A percentile compares a stretch with the other conserved stretches of the same genome.
These are phyloP conservation scores for Aspergillus sclerotiicarbonarius DNA, from an alignment of 495 filamentous ascomycete species.

Conservation along the genomic window DNA sequence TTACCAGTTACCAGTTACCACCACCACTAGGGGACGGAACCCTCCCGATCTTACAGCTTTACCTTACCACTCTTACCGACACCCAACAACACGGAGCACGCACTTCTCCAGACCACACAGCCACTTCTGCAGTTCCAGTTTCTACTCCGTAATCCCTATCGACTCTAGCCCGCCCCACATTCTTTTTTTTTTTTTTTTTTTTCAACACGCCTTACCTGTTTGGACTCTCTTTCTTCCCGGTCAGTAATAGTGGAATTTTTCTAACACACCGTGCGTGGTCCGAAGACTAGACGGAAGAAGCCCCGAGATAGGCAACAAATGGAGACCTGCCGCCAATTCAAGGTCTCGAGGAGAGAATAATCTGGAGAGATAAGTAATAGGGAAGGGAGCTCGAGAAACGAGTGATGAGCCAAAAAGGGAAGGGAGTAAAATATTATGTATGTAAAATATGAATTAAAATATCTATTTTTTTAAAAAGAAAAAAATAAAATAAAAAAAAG, in stretches of 20 bases:
- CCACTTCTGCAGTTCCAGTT: slow-evolving; percentile 26
- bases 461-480: neutral
- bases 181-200: slow-evolving; percentile 11
- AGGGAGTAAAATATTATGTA: neutral
- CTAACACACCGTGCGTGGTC: slow-evolving; percentile 16
- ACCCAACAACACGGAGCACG: slow-evolving; percentile 21
- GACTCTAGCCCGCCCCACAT: slow-evolving; percentile 20
- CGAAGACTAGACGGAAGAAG: slow-evolving; percentile 17
- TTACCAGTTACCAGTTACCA: neutral
- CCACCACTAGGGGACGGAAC: slow-evolving; percentile 5
- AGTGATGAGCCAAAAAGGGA: neutral
- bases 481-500: slow-evolving; percentile 13
- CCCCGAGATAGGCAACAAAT: slow-evolving; percentile 14
- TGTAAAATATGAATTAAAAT: neutral
- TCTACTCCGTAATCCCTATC: slow-evolving; percentile 24
- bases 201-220: neutral
- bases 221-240: slow-evolving; percentile 3
- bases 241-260: slow-evolving; percentile 16
- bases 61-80: neutral
- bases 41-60: neutral
- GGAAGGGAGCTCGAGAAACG: neutral
- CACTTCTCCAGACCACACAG: slow-evolving; percentile 26
- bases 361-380: neutral
- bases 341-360: neutral
- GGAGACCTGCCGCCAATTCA: neutral